Percentiles rank a stretch among this genome's conserved stretches.
Conservation (phyloP, 2,329 filamentous ascomycete genomes). For the Akanthomyces uredinophilus region DNA sequence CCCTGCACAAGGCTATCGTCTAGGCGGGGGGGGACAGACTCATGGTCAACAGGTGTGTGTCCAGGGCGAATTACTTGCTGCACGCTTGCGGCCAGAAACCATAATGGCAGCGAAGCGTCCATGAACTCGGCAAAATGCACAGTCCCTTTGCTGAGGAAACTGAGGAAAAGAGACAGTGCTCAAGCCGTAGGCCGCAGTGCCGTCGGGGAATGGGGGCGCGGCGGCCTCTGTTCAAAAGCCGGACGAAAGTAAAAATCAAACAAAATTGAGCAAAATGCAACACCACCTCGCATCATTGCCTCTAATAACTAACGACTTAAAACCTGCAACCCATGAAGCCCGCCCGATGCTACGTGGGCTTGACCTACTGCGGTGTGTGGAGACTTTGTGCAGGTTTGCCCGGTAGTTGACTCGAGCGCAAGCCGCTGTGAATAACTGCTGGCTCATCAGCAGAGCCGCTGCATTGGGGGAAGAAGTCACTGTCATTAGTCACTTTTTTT, state of each 20-base stretch:
- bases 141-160: conserved; percentile 5
- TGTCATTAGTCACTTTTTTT: not conserved
- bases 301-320: too few species aligned
- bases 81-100: too few species aligned
- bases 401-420: not conserved
- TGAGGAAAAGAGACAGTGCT: not conserved
- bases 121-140: not conserved
- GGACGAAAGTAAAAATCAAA: not conserved
- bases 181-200: too few species aligned
- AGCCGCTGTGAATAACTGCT: not conserved
- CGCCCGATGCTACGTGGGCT: conserved; percentile 11
- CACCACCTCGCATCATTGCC: not conserved
- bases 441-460: not conserved
- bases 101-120: not conserved
- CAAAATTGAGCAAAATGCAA: not conserved
- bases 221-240: too few species aligned
- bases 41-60: too few species aligned
- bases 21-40: too few species aligned
- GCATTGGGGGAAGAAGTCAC: too few species aligned
- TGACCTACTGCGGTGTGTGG: conserved; percentile 6
- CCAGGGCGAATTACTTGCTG: too few species aligned
- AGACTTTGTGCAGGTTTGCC: not conserved
- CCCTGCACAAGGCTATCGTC: not conserved
- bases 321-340: not conserved
- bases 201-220: too few species aligned